These are phyloP conservation scores for Aspergillus nidulans DNA, from an alignment of 495 filamentous ascomycete species.

Conservation along the genomic window DNA sequence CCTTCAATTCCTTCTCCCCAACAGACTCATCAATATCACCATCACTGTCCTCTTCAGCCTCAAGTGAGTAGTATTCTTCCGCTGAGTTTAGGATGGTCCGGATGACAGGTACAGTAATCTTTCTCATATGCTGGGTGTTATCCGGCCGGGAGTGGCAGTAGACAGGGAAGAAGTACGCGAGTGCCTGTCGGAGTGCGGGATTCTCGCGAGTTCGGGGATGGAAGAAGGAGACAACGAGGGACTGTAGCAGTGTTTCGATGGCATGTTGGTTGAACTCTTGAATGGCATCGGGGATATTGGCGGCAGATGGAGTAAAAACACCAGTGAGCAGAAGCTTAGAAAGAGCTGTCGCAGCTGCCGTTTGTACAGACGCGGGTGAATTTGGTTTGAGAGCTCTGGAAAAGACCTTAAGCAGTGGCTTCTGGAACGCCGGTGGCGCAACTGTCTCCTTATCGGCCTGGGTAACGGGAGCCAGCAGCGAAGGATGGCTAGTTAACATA, in stretches of 20 bases:
- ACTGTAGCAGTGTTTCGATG: constrained; percentile 68
- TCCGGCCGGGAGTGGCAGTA: constrained; percentile 79
- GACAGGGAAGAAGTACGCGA: constrained; percentile 94
- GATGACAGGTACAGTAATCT: constrained; percentile 63
- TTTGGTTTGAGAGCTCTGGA: constrained; percentile 67
- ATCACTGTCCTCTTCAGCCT: constrained; percentile 51
- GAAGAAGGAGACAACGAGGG: constrained; percentile 81
- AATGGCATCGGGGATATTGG: constrained; percentile 41
- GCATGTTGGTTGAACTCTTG: constrained; percentile 42
- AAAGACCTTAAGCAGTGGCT: constrained; percentile 71
- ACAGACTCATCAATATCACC: constrained; percentile 60
- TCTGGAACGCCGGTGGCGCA: constrained; percentile 43
- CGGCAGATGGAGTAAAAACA: constrained; percentile 39
- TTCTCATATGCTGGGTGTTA: constrained; percentile 76
- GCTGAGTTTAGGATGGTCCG: constrained; percentile 53
- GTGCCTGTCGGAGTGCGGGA: constrained; percentile 79
- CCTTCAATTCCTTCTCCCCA: constrained; percentile 78
- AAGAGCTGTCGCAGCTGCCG: constrained; percentile 73
- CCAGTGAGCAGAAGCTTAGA: constrained; percentile 80
- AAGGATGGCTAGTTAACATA: constrained; percentile 82
- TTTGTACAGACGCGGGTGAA: constrained; percentile 68
- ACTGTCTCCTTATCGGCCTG: constrained; percentile 40
- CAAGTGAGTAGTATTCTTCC: constrained; percentile 46
- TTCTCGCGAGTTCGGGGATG: constrained; percentile 80
- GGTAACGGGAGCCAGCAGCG: constrained; percentile 54